A percentile compares a stretch with the other conserved stretches of the same genome.
phyloP scores from a whole-genome alignment of 192 early-diverging fungal genomes.

The Kickxella alabastrina region DNA sequence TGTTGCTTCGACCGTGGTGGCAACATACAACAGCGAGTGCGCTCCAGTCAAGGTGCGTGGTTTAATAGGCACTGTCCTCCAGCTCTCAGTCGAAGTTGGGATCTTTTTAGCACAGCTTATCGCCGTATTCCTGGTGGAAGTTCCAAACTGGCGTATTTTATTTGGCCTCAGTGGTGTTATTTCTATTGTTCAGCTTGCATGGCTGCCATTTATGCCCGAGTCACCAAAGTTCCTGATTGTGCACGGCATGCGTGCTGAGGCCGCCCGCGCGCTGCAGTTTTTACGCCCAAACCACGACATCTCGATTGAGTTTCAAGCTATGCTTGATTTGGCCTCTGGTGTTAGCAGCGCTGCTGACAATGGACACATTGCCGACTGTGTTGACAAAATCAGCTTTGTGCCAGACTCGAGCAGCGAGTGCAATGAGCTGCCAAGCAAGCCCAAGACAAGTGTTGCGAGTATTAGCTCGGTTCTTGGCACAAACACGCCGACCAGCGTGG shows the following conservation, averaged over 20 bases:
- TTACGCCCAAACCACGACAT: slow-evolving; percentile 53
- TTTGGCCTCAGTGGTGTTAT: slow-evolving; percentile 60
- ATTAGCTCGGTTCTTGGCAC: background rate
- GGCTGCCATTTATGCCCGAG: slow-evolving; percentile 71
- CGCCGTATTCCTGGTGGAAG: slow-evolving; percentile 49
- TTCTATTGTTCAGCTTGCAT: slow-evolving; percentile 44
- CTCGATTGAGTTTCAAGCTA: slow-evolving; percentile 54
- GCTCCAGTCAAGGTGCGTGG: slow-evolving; percentile 64
- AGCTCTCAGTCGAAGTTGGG: slow-evolving; percentile 72
- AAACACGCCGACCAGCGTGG: slow-evolving; percentile 3
- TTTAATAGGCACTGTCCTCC: slow-evolving; percentile 64
- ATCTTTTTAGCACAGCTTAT: slow-evolving; percentile 66
- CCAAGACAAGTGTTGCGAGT: background rate
- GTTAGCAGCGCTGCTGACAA: slow-evolving; percentile 10
- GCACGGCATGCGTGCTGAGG: slow-evolving; percentile 53
- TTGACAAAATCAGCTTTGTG: background rate
- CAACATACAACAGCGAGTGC: slow-evolving; percentile 76
- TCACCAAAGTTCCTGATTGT: slow-evolving; percentile 64
- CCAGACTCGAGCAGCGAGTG: background rate
- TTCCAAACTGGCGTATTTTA: slow-evolving; percentile 67
- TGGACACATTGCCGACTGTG: background rate
- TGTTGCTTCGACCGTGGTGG: slow-evolving; percentile 53
- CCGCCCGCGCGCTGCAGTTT: slow-evolving; percentile 44
- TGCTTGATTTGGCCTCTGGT: slow-evolving; percentile 30
- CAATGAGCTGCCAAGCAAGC: background rate